Evolutionary conservation across 1,139 yeast genomes (phyloP).

Genomic region (Hanseniaspora uvarum): DNA sequence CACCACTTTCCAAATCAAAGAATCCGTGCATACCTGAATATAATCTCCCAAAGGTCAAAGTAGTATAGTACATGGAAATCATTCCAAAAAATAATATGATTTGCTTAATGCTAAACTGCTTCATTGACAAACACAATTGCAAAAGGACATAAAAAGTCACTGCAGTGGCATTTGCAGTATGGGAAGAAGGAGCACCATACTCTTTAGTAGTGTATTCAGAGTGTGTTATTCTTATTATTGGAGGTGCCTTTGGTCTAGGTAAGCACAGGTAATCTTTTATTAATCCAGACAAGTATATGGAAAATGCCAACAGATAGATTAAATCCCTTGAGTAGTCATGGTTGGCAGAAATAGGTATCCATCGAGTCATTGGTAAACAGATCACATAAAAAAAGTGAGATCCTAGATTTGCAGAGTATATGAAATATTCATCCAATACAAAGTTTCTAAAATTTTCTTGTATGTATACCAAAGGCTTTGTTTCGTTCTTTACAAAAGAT

Average conservation of each 20-base stretch:
- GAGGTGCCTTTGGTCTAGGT: conserved; percentile 90
- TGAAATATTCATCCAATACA: conserved; percentile 62
- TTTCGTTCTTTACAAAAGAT: conserved; percentile 57
- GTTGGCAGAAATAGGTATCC: conserved; percentile 57
- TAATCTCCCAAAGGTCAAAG: conserved; percentile 68
- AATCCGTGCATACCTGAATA: conserved; percentile 98
- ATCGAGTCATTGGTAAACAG: conserved; percentile 72
- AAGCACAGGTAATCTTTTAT: conserved; percentile 77
- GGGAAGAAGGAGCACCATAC: conserved; percentile 91
- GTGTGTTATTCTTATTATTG: conserved; percentile 79
- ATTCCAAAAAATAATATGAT: background rate
- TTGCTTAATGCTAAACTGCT: conserved; percentile 7
- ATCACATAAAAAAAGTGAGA: conserved; percentile 88
- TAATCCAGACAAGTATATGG: conserved; percentile 69
- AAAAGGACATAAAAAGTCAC: conserved; percentile 46
- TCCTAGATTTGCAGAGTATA: conserved; percentile 82
- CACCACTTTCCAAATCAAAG: conserved; percentile 61
- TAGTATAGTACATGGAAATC: conserved; percentile 43
- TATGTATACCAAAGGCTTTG: conserved; percentile 46
- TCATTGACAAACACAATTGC: conserved; percentile 24
- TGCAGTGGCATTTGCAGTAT: conserved; percentile 84
- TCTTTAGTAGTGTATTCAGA: conserved; percentile 81
- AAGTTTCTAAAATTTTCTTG: conserved; percentile 48
- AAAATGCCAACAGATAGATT: conserved; percentile 60
- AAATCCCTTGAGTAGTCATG: conserved; percentile 48